Percentiles rank a stretch among this genome's conserved stretches.
phyloP scores from a whole-genome alignment of 2,329 filamentous ascomycete species.

The Blastomyces parvus region DNA sequence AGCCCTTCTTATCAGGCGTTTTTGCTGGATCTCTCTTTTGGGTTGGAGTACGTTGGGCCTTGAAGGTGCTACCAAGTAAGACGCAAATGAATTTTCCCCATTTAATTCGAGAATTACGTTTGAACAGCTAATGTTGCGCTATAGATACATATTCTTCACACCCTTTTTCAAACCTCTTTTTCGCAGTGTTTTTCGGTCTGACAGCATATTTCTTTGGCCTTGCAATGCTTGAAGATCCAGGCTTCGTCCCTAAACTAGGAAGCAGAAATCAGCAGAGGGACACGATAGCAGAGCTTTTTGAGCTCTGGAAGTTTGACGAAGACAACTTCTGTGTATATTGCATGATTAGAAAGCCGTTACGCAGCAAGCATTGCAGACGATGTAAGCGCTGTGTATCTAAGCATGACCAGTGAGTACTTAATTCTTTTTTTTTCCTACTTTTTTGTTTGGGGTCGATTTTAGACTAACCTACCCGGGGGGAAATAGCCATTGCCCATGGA shows the following conservation, averaged over 20 bases:
- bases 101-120: background rate
- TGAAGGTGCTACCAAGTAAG: slow-evolving; percentile 62
- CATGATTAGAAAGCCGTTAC: slow-evolving; percentile 84
- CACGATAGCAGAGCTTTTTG: slow-evolving; percentile 77
- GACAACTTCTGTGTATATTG: slow-evolving; percentile 87
- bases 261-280: slow-evolving; percentile 84
- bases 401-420: slow-evolving; percentile 73
- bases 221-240: slow-evolving; percentile 81
- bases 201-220: slow-evolving; percentile 79
- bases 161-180: slow-evolving; percentile 69
- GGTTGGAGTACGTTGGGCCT: slow-evolving; percentile 65
- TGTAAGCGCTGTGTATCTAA: slow-evolving; percentile 91
- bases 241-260: slow-evolving; percentile 81
- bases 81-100: slow-evolving; percentile 4
- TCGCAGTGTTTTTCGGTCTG: slow-evolving; percentile 53
- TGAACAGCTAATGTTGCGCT: slow-evolving; percentile 8
- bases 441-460: slow-evolving; percentile 11
- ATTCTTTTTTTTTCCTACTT: slow-evolving; percentile 2
- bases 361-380: slow-evolving; percentile 90
- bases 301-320: slow-evolving; percentile 83
- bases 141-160: slow-evolving; percentile 53
- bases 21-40: slow-evolving; percentile 82
- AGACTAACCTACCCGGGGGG: background rate
- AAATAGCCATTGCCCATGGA: slow-evolving; percentile 89
- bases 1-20: slow-evolving; percentile 89